Percentiles rank a stretch among this genome's conserved stretches.
Conservation (phyloP, 140 eudicot genomes). For the Ambrosia hybrid region DNA sequence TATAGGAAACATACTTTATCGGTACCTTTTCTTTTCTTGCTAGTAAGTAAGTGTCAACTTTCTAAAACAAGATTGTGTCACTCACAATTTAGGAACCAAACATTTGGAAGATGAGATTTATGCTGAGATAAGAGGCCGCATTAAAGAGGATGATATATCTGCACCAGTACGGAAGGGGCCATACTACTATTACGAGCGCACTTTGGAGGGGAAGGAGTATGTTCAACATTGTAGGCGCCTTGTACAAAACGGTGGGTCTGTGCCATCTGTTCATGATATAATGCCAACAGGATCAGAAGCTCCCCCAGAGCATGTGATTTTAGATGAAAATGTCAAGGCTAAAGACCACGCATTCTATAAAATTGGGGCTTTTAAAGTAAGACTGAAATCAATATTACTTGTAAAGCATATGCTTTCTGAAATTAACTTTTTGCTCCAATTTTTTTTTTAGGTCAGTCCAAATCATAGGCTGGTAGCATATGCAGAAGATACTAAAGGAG, state of each 20-base stretch:
- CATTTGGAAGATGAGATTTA: constrained; percentile 68
- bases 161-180: constrained; percentile 74
- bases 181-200: constrained; percentile 77
- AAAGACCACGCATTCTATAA: constrained; percentile 63
- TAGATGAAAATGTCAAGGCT: constrained; percentile 92
- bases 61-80: too few species aligned
- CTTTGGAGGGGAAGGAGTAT: constrained; percentile 87
- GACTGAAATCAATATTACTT: constrained; percentile 11
- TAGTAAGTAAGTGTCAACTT: too few species aligned
- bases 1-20: too few species aligned
- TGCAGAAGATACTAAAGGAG: constrained; percentile 97
- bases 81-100: constrained; percentile 54
- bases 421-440: constrained; percentile 1
- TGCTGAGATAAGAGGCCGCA: constrained; percentile 75
- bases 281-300: constrained; percentile 87
- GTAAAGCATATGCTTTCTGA: not conserved
- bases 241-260: constrained; percentile 37
- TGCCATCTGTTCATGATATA: constrained; percentile 60
- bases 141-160: constrained; percentile 89
- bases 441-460: constrained; percentile 69
- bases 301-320: constrained; percentile 74
- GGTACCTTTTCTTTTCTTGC: too few species aligned
- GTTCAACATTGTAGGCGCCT: constrained; percentile 78
- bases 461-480: constrained; percentile 84
- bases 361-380: constrained; percentile 69